phyloP scores from a whole-genome alignment of 495 filamentous ascomycete genomes.

The Aspergillus steynii region DNA sequence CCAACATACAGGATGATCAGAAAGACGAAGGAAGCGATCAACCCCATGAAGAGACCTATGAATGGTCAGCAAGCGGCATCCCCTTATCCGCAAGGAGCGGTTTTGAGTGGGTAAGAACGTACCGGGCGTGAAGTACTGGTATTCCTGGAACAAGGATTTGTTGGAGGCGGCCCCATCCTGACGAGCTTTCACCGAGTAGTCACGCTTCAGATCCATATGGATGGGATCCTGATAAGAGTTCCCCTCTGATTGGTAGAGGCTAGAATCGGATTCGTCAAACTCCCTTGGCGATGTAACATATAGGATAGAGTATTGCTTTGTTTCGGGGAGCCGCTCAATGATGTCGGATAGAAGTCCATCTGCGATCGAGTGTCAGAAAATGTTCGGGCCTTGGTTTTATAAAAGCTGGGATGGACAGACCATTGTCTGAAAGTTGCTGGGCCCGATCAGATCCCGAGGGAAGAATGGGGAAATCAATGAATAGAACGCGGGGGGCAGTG shows the following conservation, averaged over 20 bases:
- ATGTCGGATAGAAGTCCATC: conserved; percentile 63
- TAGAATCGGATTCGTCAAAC: conserved; percentile 38
- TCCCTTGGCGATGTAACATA: conserved; percentile 57
- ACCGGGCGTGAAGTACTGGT: conserved; percentile 85
- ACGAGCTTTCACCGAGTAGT: conserved; percentile 38
- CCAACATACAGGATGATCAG: conserved; percentile 76
- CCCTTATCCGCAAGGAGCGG: not conserved
- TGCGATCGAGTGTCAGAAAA: conserved; percentile 27
- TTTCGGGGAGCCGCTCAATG: conserved; percentile 53
- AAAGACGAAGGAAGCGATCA: conserved; percentile 67
- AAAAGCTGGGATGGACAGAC: conserved; percentile 28
- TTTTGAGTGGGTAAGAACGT: conserved; percentile 17
- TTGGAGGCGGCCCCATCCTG: conserved; percentile 31
- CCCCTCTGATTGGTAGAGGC: conserved; percentile 53
- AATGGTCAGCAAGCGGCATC: conserved; percentile 13
- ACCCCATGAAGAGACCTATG: conserved; percentile 78
- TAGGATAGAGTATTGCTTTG: conserved; percentile 62
- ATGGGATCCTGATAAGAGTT: conserved; percentile 47
- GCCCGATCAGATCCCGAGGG: conserved; percentile 38
- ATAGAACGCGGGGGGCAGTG: conserved; percentile 48
- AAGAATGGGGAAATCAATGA: conserved; percentile 53
- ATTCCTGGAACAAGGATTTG: conserved; percentile 79
- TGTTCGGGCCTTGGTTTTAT: not conserved
- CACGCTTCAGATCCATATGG: conserved; percentile 63
- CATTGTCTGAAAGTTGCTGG: conserved; percentile 49